Evolutionary conservation across 2,329 filamentous ascomycete species (phyloP).

Genomic region (Rachicladosporium sp.): DNA sequence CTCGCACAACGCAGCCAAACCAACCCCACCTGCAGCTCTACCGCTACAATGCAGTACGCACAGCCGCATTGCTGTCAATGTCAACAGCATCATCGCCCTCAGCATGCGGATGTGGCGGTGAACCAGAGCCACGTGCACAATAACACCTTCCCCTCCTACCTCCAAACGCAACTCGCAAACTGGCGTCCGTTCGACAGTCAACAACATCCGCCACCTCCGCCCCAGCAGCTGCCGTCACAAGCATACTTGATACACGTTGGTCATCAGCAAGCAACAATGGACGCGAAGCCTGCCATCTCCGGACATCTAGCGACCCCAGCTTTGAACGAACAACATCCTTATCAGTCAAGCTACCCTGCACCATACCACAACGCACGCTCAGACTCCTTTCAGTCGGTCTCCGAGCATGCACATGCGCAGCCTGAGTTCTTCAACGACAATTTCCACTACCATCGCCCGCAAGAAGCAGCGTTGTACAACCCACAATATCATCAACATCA

Average conservation of each 20-base stretch:
- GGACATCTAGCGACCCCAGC: too few relatives aligned
- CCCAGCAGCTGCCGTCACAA: not conserved
- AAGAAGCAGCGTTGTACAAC: constrained; percentile 1
- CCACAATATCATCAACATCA: too few relatives aligned
- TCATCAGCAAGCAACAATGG: too few relatives aligned
- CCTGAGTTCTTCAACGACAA: constrained; percentile 2
- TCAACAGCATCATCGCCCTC: too few relatives aligned
- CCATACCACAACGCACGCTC: not conserved
- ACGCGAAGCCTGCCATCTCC: not conserved
- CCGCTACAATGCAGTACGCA: too few relatives aligned
- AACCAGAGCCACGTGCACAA: not conserved
- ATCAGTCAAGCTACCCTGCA: too few relatives aligned
- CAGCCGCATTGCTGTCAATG: too few relatives aligned
- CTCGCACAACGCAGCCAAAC: too few relatives aligned
- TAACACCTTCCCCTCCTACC: not conserved
- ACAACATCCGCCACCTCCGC: not conserved
- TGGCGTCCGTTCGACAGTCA: not conserved
- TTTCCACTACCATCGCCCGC: constrained; percentile 1
- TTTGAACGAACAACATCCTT: too few relatives aligned
- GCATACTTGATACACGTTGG: too few relatives aligned
- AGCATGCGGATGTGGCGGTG: too few relatives aligned
- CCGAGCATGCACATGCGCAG: not conserved
- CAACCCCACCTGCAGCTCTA: too few relatives aligned
- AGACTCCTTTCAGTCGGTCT: not conserved
- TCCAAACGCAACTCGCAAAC: constrained; percentile 1